Evolutionary conservation across 352 stramenopile species (phyloP).

Genomic region (Phytophthora fragariaefolia): DNA sequence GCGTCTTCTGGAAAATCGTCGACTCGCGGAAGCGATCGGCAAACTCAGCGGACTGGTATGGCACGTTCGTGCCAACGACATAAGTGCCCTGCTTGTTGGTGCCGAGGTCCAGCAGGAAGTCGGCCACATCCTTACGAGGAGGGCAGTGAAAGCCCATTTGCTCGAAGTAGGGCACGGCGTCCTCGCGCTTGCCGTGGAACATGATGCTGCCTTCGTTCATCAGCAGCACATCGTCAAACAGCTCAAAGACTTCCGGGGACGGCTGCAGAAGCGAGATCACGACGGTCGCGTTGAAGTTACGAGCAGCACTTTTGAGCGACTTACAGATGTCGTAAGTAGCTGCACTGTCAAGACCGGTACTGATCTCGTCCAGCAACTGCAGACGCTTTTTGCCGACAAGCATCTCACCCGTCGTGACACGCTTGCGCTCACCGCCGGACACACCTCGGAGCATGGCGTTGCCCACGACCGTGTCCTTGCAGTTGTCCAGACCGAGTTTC

Average conservation of each 20-base stretch:
- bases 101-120: conserved; percentile 31
- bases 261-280: conserved; percentile 55
- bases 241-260: conserved; percentile 56
- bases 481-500: conserved; percentile 60
- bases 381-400: conserved; percentile 75
- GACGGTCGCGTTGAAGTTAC: conserved; percentile 54
- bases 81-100: conserved; percentile 32
- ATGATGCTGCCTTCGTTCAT: conserved; percentile 60
- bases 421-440: conserved; percentile 59
- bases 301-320: conserved; percentile 59
- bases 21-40: conserved; percentile 53
- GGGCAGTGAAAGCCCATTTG: conserved; percentile 54
- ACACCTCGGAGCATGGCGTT: conserved; percentile 61
- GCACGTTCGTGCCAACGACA: conserved; percentile 21
- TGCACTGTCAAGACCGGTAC: conserved; percentile 57
- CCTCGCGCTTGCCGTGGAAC: conserved; percentile 54
- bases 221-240: conserved; percentile 64
- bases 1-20: conserved; percentile 52
- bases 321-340: conserved; percentile 85
- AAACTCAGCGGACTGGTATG: conserved; percentile 48
- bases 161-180: conserved; percentile 60
- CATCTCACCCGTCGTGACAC: conserved; percentile 67
- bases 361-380: conserved; percentile 85
- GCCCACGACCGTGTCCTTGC: conserved; percentile 66
- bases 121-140: conserved; percentile 31